phyloP scores from a whole-genome alignment of 2,329 filamentous ascomycete species.

The Calonectria pseudoturangicola region DNA sequence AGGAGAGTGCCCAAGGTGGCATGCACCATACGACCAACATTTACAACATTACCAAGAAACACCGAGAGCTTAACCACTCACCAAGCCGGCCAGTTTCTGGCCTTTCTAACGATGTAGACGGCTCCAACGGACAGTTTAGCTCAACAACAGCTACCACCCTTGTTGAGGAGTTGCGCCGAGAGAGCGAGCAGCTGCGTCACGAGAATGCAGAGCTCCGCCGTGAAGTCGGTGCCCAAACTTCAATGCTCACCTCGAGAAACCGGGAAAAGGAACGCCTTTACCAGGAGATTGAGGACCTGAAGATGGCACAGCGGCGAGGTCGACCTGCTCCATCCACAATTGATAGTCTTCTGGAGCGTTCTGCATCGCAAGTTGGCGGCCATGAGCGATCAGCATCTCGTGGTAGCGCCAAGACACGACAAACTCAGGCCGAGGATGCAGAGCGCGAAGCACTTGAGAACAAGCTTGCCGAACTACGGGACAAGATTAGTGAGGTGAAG shows the following conservation, averaged over 20 bases:
- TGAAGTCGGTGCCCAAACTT: constrained; percentile 95
- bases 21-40: constrained; percentile 79
- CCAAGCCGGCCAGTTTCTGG: constrained; percentile 70
- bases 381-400: constrained; percentile 84
- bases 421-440: constrained; percentile 75
- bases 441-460: constrained; percentile 92
- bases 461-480: constrained; percentile 87
- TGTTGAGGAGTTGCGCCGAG: constrained; percentile 83
- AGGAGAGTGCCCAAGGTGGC: constrained; percentile 65
- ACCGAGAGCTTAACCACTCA: constrained; percentile 66
- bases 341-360: constrained; percentile 95
- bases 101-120: constrained; percentile 70
- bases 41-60: constrained; percentile 78
- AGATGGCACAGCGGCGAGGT: constrained; percentile 86
- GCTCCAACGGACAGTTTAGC: constrained; percentile 71
- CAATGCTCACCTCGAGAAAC: constrained; percentile 97
- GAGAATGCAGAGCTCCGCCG: constrained; percentile 95
- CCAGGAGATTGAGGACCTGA: constrained; percentile 97
- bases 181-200: constrained; percentile 86
- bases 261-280: constrained; percentile 96
- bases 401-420: constrained; percentile 79
- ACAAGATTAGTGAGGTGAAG: constrained; percentile 90
- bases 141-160: constrained; percentile 79
- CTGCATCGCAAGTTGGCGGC: constrained; percentile 85
- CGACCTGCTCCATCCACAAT: constrained; percentile 79